phyloP scores from a whole-genome alignment of 768 basidiomycete genomes.

The Calocybe cyanea region DNA sequence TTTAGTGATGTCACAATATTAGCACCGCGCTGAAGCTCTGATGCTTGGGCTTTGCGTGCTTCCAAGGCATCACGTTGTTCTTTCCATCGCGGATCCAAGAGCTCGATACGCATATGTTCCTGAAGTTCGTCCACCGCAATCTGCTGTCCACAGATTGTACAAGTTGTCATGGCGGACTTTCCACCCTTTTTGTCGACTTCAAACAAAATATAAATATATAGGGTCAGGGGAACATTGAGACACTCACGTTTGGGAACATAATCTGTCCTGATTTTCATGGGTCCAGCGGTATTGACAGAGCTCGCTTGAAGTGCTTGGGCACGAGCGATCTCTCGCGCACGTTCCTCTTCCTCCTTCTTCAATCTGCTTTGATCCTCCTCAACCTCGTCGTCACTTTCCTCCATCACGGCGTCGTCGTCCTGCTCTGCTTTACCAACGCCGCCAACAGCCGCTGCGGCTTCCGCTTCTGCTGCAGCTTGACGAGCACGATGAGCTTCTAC shows the following conservation, averaged over 20 bases:
- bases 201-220: constrained; percentile 7
- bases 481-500: constrained; percentile 77
- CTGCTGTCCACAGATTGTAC: constrained; percentile 93
- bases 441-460: constrained; percentile 77
- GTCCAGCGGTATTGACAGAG: constrained; percentile 66
- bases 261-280: constrained; percentile 94
- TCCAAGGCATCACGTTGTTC: constrained; percentile 89
- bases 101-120: constrained; percentile 97
- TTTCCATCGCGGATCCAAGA: constrained; percentile 98
- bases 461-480: constrained; percentile 83
- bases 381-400: constrained; percentile 82
- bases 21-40: constrained; percentile 84
- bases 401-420: constrained; percentile 71
- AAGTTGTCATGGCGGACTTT: constrained; percentile 77
- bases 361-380: constrained; percentile 53
- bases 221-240: constrained; percentile 1
- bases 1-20: constrained; percentile 93
- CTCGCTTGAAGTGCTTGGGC: constrained; percentile 80
- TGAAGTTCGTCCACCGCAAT: constrained; percentile 94
- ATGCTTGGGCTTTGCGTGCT: constrained; percentile 84
- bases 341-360: constrained; percentile 70
- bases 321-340: constrained; percentile 65
- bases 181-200: constrained; percentile 64
- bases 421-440: constrained; percentile 46
- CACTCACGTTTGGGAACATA: constrained; percentile 89